These are phyloP conservation scores for Asterionellopsis glacialis DNA, from an alignment of 108 stramenopile species.

Conservation along the genomic window DNA sequence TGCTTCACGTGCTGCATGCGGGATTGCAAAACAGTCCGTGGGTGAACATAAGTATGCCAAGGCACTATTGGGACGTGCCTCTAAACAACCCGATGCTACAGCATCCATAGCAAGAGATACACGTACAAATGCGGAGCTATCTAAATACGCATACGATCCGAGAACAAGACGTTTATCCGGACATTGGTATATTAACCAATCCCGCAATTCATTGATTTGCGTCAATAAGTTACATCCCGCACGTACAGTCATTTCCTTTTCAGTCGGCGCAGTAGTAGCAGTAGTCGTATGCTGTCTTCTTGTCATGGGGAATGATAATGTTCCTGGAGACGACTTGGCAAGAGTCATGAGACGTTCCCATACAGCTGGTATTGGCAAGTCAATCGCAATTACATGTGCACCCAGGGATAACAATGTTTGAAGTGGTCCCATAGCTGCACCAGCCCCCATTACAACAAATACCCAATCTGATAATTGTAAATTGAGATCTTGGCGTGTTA, in stretches of 20 bases:
- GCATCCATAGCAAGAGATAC: constrained; percentile 82
- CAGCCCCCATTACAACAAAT: constrained; percentile 84
- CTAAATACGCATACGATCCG: constrained; percentile 79
- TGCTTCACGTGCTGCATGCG: constrained; percentile 63
- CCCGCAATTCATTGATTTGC: constrained; percentile 67
- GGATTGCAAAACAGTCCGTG: constrained; percentile 71
- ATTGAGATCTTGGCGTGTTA: constrained; percentile 44
- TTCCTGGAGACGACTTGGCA: constrained; percentile 52
- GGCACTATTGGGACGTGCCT: constrained; percentile 34
- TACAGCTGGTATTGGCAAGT: constrained; percentile 65
- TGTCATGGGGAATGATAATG: constrained; percentile 75
- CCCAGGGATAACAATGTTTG: constrained; percentile 68
- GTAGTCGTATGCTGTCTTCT: constrained; percentile 18
- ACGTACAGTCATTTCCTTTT: background rate
- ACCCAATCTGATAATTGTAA: constrained; percentile 65
- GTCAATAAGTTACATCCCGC: constrained; percentile 68
- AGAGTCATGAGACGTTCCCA: constrained; percentile 64
- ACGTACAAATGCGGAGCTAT: constrained; percentile 80
- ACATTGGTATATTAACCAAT: constrained; percentile 66
- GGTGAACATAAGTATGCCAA: constrained; percentile 85
- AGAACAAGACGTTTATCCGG: constrained; percentile 57
- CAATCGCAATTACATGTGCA: constrained; percentile 78
- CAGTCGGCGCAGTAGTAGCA: constrained; percentile 4
- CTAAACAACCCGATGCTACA: constrained; percentile 42
- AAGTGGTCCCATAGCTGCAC: constrained; percentile 84